phyloP scores from a whole-genome alignment of 768 basidiomycete species.

The Boletales sp. region DNA sequence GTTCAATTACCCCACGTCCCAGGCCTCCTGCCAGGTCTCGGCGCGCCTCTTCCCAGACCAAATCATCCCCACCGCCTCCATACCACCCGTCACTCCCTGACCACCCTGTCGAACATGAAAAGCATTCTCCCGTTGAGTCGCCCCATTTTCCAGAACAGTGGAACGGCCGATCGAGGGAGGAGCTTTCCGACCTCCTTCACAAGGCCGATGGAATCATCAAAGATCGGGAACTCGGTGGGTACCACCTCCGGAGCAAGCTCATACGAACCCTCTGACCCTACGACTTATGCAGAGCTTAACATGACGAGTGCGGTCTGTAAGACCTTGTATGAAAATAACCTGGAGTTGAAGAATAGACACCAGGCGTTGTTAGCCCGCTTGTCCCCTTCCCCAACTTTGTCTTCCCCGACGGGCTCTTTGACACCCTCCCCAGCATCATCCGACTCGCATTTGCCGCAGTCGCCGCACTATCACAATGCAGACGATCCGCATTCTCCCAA shows the following conservation, averaged over 20 bases:
- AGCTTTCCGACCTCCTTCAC: slow-evolving; percentile 63
- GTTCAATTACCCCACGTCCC: slow-evolving; percentile 51
- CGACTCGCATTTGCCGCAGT: slow-evolving; percentile 28
- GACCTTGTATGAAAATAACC: slow-evolving; percentile 65
- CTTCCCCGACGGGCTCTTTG: slow-evolving; percentile 27
- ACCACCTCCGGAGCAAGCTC: background rate
- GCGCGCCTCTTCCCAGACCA: slow-evolving; percentile 38
- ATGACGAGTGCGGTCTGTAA: slow-evolving; percentile 67
- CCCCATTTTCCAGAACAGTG: slow-evolving; percentile 36
- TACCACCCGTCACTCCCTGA: slow-evolving; percentile 43
- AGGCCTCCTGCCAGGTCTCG: slow-evolving; percentile 68
- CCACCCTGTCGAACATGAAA: slow-evolving; percentile 33
- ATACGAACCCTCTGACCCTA: slow-evolving; percentile 8
- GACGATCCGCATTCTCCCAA: slow-evolving; percentile 26
- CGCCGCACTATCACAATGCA: slow-evolving; percentile 30
- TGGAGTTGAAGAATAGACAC: slow-evolving; percentile 66
- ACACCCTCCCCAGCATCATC: slow-evolving; percentile 24
- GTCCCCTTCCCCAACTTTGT: slow-evolving; percentile 42
- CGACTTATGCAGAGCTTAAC: slow-evolving; percentile 50
- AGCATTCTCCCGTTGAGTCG: slow-evolving; percentile 28
- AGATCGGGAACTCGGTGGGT: slow-evolving; percentile 69
- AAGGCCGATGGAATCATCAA: slow-evolving; percentile 76
- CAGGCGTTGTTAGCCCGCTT: slow-evolving; percentile 66
- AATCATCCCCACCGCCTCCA: slow-evolving; percentile 51
- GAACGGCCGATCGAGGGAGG: slow-evolving; percentile 69